phyloP scores from a whole-genome alignment of 192 early-diverging fungal genomes.

The Neocallimastix lanati region DNA sequence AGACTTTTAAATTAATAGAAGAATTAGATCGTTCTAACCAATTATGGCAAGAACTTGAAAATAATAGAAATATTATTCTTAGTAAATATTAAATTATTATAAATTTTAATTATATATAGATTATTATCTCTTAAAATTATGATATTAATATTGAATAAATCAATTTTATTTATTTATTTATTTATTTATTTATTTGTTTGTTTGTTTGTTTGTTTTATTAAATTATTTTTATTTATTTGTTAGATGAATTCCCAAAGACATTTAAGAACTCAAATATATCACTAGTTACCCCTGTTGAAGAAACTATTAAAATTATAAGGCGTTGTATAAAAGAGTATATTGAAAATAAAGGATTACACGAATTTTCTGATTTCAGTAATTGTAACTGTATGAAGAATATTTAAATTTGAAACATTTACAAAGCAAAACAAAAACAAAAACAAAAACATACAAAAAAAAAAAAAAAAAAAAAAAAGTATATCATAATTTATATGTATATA shows the following conservation, averaged over 20 bases:
- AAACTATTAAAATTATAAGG: neutral
- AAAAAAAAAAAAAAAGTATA: no score
- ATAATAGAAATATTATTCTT: neutral
- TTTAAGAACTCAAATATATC: neutral
- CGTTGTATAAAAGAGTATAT: neutral
- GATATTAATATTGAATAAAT: no score
- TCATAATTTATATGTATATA: no score
- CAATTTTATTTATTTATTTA: no score
- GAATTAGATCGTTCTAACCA: neutral
- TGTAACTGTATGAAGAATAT: neutral
- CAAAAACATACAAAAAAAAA: no score
- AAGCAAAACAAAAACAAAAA: no score
- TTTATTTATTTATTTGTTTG: no score
- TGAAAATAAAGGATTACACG: neutral
- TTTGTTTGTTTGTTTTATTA: no score
- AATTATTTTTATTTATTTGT: no score
- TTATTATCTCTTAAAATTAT: no score
- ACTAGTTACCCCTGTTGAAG: neutral
- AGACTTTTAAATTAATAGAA: neutral
- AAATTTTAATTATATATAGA: no score
- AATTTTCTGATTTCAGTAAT: neutral
- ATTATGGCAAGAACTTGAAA: neutral
- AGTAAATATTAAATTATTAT: neutral
- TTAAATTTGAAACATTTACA: neutral
- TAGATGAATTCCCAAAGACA: neutral